Base-by-base conservation (phyloP, 352 stramenopile species). In the Globisporangium apiculatum region DNA sequence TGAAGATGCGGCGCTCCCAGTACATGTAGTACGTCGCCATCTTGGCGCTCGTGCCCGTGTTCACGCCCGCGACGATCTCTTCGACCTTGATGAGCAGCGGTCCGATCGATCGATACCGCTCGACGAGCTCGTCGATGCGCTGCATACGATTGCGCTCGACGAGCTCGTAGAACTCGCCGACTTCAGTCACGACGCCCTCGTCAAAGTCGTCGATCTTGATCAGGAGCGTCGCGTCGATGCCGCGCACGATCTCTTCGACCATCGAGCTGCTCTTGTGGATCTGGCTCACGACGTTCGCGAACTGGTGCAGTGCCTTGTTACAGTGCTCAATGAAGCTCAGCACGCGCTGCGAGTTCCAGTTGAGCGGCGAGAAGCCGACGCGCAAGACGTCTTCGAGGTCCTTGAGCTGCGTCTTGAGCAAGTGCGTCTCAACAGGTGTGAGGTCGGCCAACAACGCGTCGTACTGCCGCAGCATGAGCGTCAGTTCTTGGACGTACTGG, bases 271-370 rank as follows among this genome's bases (percentile, higher is more conserved):
- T 96, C 64, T 98, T 98, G 66, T 98, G 92, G 24, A 98, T 94
- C 64, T 98, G 92, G 24, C 73, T 88, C 8, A 98, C 88, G 7
- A 98, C 75, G 57, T 95, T 97, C 1, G 80, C 77, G 64, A 98
- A 98, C 61, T 97, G 88, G 54, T 96, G 96, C 4, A 98, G 66
- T 0, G 92, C 83, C 58, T 96, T 96, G 59, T 94, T 93, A 64
- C 87, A 95, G 51, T 89, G 84, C 48, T 98, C 93, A 45, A 98
- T 97, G 65, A 98, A 98, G 42, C 82, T 91, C 18, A 94, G 60
- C n/a, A 98, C 95, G 36, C 95, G 93, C 68, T 98, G 94, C 4
- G 93, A 98, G 58, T 97, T 98, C 95, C 95, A 98, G 66, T 98
- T 98, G 8, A 98, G 71, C 37, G 95, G 93, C 5, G 91, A 95